A percentile compares a stretch with the other conserved stretches of the same genome.
Evolutionary conservation across 2,329 filamentous ascomycete genomes (phyloP).

Genomic region (Nannizzia gypsea): DNA sequence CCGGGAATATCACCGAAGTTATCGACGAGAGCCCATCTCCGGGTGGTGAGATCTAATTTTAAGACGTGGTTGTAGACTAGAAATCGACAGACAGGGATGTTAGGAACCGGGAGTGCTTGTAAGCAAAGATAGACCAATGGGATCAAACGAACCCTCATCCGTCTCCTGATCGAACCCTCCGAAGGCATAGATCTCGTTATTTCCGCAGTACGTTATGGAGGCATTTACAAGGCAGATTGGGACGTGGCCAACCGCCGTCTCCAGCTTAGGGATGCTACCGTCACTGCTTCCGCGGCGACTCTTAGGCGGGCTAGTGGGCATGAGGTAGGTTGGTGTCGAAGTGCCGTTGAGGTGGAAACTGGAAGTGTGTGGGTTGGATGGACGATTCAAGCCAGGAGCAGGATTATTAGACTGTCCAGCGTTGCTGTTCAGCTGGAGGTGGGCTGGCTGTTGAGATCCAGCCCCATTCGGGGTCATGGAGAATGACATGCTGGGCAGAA

Average conservation of each 20-base stretch:
- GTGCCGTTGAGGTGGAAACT: constrained; percentile 37
- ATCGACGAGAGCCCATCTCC: constrained; percentile 91
- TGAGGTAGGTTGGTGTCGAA: constrained; percentile 63
- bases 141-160: constrained; percentile 55
- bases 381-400: neutral
- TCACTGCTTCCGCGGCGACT: constrained; percentile 51
- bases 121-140: neutral
- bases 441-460: neutral
- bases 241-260: constrained; percentile 62
- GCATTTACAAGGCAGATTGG: constrained; percentile 95
- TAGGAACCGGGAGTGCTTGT: constrained; percentile 6
- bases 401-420: neutral
- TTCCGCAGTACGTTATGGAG: constrained; percentile 95
- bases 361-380: constrained; percentile 12
- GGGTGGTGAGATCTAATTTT: constrained; percentile 69
- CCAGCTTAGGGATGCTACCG: constrained; percentile 74
- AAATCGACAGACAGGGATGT: constrained; percentile 1
- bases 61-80: constrained; percentile 92
- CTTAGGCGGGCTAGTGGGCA: constrained; percentile 73
- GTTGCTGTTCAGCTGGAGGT: constrained; percentile 1
- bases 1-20: constrained; percentile 98
- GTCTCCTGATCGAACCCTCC: constrained; percentile 98
- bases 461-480: neutral
- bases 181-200: constrained; percentile 96
- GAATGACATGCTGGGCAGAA: neutral